phyloP scores from a whole-genome alignment of 768 basidiomycete genomes.

The Baorangia bicolor region DNA sequence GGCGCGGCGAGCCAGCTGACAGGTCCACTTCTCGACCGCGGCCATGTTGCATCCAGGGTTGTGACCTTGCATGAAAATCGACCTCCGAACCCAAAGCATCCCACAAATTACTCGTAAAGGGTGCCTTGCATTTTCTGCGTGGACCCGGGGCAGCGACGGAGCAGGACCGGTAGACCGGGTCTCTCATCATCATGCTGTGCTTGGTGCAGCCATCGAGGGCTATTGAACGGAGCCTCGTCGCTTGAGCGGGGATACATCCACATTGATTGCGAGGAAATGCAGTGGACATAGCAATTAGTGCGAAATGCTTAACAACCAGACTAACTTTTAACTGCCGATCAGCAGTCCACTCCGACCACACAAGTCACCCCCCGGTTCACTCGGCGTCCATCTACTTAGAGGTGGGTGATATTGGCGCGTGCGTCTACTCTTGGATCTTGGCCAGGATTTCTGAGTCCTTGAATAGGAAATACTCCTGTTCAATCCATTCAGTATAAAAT shows the following conservation, averaged over 20 bases:
- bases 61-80: slow-evolving; percentile 1
- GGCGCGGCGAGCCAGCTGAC: not conserved
- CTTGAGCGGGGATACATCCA: slow-evolving; percentile 31
- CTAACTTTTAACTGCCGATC: slow-evolving; percentile 4
- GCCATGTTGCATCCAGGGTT: slow-evolving; percentile 11
- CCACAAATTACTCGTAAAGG: not conserved
- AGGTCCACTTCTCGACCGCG: not conserved
- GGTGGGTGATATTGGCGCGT: not conserved
- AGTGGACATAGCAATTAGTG: slow-evolving; percentile 23
- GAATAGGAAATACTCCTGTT: slow-evolving; percentile 92
- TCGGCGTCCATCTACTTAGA: not conserved
- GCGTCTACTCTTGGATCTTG: slow-evolving; percentile 83
- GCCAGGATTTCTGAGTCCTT: slow-evolving; percentile 94
- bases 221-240: not conserved
- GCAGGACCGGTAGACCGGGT: not conserved
- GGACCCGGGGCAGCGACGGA: not conserved
- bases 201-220: not conserved
- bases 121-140: slow-evolving; percentile 14
- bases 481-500: slow-evolving; percentile 5
- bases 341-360: not conserved
- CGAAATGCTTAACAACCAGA: slow-evolving; percentile 12
- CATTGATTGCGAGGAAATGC: slow-evolving; percentile 25
- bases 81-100: not conserved
- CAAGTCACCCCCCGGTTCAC: not conserved
- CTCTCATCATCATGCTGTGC: not conserved